Percentiles rank a stretch among this genome's conserved stretches.
Evolutionary conservation across 2,329 filamentous ascomycete genomes (phyloP).

Genomic region (Aureobasidium sp.): DNA sequence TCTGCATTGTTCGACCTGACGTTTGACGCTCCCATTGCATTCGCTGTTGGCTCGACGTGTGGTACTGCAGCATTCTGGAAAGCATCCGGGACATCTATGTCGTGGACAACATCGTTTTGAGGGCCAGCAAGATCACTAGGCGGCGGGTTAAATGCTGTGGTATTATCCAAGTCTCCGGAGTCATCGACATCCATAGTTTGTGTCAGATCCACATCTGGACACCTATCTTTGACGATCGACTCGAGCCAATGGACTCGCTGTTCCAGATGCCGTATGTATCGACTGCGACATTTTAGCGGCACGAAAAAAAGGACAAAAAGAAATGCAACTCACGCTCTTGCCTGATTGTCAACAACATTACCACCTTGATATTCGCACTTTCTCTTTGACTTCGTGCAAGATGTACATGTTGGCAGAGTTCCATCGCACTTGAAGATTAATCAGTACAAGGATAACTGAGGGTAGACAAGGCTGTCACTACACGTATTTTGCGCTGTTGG

Average conservation of each 20-base stretch:
- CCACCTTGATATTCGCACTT: background rate
- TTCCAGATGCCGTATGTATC: background rate
- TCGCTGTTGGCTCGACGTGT: too few relatives aligned
- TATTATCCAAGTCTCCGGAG: background rate
- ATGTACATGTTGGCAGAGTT: background rate
- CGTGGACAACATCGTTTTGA: background rate
- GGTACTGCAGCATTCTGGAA: background rate
- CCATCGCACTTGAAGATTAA: background rate
- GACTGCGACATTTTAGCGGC: background rate
- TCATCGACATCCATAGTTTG: background rate
- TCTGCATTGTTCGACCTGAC: background rate
- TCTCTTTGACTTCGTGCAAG: background rate
- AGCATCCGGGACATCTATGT: background rate
- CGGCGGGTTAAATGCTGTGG: too few relatives aligned
- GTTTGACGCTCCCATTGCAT: background rate
- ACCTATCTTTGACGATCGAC: background rate
- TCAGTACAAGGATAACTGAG: background rate
- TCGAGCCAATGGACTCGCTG: background rate
- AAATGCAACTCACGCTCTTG: background rate
- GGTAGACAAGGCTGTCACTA: background rate
- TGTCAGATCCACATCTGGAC: background rate
- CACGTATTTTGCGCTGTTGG: conserved; percentile 9
- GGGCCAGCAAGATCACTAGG: background rate
- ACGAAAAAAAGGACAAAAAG: background rate
- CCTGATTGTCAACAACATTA: background rate